Evolutionary conservation across 1,139 yeast species (phyloP).

Genomic region (Zygoascus sp.): DNA sequence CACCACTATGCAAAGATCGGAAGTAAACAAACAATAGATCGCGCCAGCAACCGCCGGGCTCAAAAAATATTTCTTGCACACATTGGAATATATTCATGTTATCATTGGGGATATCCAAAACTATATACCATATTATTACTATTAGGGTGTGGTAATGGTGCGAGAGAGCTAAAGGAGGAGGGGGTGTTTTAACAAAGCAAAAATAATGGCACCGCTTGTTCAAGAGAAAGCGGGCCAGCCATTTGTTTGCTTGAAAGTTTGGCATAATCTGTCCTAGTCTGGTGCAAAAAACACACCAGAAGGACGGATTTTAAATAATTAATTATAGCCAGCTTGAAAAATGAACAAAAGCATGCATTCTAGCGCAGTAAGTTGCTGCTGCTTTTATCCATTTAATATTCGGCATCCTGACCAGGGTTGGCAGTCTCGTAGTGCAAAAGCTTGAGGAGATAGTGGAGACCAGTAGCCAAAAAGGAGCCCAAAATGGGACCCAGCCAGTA

Average conservation of each 20-base stretch:
- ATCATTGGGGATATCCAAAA: too few species aligned
- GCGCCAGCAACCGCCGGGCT: too few species aligned
- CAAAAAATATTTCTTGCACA: too few species aligned
- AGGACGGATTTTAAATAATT: background rate
- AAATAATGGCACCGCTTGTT: too few species aligned
- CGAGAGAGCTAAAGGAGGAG: too few species aligned
- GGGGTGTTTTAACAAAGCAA: too few species aligned
- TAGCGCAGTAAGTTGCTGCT: background rate
- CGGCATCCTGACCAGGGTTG: constrained; percentile 66
- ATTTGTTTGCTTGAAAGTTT: background rate
- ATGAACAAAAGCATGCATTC: constrained; percentile 1
- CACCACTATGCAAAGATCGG: too few species aligned
- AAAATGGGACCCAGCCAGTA: constrained; percentile 85
- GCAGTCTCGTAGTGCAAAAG: constrained; percentile 64
- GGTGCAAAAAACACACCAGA: background rate
- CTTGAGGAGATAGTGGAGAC: constrained; percentile 64
- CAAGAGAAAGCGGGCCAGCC: background rate
- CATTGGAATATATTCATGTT: too few species aligned
- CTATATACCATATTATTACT: too few species aligned
- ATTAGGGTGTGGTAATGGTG: too few species aligned
- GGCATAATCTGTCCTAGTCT: background rate
- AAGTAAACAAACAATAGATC: too few species aligned
- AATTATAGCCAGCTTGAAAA: background rate
- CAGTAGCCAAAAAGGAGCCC: constrained; percentile 64
- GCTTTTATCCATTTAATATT: constrained; percentile 23